Conservation (phyloP, 495 filamentous ascomycete genomes). For the Darksidea phi region DNA sequence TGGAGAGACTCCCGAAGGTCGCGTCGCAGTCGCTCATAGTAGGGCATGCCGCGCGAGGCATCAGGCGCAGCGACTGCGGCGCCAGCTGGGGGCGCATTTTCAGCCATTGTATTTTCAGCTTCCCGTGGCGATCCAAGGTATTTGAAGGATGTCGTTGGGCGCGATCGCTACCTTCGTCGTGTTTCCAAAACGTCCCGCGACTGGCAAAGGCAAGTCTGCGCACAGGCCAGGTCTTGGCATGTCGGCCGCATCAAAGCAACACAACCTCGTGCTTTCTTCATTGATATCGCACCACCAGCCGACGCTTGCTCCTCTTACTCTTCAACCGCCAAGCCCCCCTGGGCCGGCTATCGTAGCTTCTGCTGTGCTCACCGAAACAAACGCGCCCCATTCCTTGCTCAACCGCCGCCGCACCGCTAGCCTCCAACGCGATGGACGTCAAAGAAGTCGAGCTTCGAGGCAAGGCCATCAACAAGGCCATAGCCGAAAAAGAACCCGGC, state of each 20-base stretch:
- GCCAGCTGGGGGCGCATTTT: constrained; percentile 46
- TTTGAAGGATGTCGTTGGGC: neutral
- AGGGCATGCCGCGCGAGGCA: constrained; percentile 52
- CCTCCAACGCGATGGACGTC: constrained; percentile 62
- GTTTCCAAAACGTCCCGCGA: too few relatives aligned
- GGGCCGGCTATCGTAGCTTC: neutral
- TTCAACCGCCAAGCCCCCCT: too few relatives aligned
- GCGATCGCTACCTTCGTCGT: too few relatives aligned
- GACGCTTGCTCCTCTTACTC: too few relatives aligned
- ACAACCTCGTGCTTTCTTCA: too few relatives aligned
- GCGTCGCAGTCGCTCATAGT: constrained; percentile 71
- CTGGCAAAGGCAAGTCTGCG: too few relatives aligned
- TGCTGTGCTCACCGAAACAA: neutral
- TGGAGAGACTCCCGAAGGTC: constrained; percentile 66
- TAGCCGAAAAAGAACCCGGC: constrained; percentile 64
- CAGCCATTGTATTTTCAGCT: constrained; percentile 24
- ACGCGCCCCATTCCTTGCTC: neutral
- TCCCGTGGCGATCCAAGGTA: neutral
- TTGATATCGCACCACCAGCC: too few relatives aligned
- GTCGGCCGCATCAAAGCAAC: too few relatives aligned
- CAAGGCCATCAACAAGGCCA: constrained; percentile 73
- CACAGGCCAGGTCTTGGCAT: too few relatives aligned
- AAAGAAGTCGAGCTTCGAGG: constrained; percentile 73
- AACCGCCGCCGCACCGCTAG: neutral
- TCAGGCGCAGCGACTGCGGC: constrained; percentile 18